Percentiles rank a stretch among this genome's conserved stretches.
phyloP scores from a whole-genome alignment of 805 yeast genomes.

The Alloascoidea africana region DNA sequence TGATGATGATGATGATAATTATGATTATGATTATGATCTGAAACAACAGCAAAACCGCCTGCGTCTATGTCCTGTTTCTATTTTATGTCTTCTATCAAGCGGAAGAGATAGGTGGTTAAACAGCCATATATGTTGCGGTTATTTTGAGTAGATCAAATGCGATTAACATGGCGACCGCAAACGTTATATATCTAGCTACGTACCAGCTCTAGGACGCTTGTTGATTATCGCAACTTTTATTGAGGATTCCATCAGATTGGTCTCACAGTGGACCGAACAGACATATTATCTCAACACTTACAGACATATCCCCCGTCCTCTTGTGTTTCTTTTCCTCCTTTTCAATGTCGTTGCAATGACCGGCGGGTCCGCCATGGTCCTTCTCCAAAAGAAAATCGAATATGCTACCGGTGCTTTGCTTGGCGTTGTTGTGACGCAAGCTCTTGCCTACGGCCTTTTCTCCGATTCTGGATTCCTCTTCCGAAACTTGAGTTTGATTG shows the following conservation, averaged over 20 bases:
- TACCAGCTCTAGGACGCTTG: slow-evolving; percentile 80
- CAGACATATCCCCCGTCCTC: slow-evolving; percentile 63
- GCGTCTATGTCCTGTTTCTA: no score
- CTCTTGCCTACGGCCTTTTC: slow-evolving; percentile 74
- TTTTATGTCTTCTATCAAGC: no score
- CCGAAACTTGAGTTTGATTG: slow-evolving; percentile 80
- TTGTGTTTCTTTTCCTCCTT: slow-evolving; percentile 59
- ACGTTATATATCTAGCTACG: no score
- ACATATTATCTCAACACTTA: slow-evolving; percentile 68
- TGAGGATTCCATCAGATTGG: slow-evolving; percentile 77
- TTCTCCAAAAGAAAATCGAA: slow-evolving; percentile 51
- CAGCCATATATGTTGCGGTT: no score
- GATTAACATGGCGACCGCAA: no score
- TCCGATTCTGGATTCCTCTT: slow-evolving; percentile 70
- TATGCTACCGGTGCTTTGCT: slow-evolving; percentile 58
- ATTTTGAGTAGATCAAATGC: no score
- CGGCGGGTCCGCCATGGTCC: slow-evolving; percentile 53
- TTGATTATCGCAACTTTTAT: slow-evolving; percentile 87
- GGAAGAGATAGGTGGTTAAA: no score
- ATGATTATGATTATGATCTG: no score
- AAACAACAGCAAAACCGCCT: no score
- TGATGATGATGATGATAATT: no score
- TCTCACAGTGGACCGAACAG: slow-evolving; percentile 85
- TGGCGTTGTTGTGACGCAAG: slow-evolving; percentile 67
- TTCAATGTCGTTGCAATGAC: slow-evolving; percentile 56